A percentile compares a stretch with the other conserved stretches of the same genome.
Conservation (phyloP, 768 basidiomycete species). For the Mycena venus region DNA sequence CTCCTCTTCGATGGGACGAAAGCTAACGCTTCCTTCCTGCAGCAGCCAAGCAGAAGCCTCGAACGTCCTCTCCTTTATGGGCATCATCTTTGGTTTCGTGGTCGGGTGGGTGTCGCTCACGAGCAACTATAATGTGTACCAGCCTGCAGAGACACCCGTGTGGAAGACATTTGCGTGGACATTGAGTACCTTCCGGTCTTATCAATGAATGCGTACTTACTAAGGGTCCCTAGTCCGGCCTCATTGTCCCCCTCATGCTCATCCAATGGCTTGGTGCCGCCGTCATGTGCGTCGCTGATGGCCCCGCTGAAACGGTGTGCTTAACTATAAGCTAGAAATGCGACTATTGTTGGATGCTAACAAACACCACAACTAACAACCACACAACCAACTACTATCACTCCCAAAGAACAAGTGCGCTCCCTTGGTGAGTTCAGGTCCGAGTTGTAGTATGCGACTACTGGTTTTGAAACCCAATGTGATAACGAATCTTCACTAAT, state of each 20-base stretch:
- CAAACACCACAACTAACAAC: too few relatives aligned
- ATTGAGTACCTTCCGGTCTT: slow-evolving; percentile 42
- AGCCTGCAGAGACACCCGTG: slow-evolving; percentile 49
- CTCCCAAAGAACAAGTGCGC: too few relatives aligned
- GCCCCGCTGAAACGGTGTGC: too few relatives aligned
- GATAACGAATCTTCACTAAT: too few relatives aligned
- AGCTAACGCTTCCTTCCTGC: not conserved
- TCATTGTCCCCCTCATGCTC: slow-evolving; percentile 45
- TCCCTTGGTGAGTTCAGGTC: too few relatives aligned
- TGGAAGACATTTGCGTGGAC: slow-evolving; percentile 56
- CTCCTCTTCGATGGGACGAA: not conserved
- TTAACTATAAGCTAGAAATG: too few relatives aligned
- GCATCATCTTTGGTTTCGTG: slow-evolving; percentile 61
- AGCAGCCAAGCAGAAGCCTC: slow-evolving; percentile 49
- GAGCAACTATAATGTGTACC: slow-evolving; percentile 58
- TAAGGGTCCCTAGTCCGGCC: slow-evolving; percentile 16
- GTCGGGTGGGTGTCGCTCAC: slow-evolving; percentile 59
- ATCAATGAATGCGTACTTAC: too few relatives aligned
- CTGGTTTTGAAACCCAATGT: too few relatives aligned
- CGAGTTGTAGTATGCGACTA: too few relatives aligned
- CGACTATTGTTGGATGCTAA: too few relatives aligned
- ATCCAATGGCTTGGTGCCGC: slow-evolving; percentile 64
- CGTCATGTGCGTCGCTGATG: slow-evolving; percentile 49
- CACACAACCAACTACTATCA: too few relatives aligned
- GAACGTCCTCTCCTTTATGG: slow-evolving; percentile 52